Base-by-base conservation (phyloP, 805 yeast genomes). In the Candida orba region DNA sequence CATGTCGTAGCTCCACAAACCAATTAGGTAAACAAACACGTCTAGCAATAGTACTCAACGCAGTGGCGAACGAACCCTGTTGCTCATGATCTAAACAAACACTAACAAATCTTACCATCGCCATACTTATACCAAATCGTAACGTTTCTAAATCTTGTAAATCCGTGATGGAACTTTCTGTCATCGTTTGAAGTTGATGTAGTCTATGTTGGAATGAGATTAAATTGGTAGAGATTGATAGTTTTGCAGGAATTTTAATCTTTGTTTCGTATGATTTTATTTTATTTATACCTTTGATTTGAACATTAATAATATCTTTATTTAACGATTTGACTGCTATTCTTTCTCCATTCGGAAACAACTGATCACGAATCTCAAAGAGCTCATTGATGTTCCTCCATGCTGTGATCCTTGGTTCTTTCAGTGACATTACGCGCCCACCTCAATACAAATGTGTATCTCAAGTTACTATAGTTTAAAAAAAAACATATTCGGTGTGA, bases 1-100 rank as follows among this genome's bases (percentile, higher is more conserved):
- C 75, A 61, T 93, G 98, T 44, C 99, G 71, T 27, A 88, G 58
- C 56, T 93, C 99, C 1, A 93, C 99, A 62, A 93, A 88, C 55
- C 75, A 75, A 29, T 81, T 70, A 0, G 98, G 96, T 22, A 93
- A 66, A 2, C 76, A 74, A 20, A 86, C 63, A 36, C 73, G 72
- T 42, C 67, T 73, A 1, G 98, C 98, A 22, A 93, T 63, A 6
- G 72, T 71, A 49, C 84, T 83, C 52, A 93, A 65, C 6, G 97
- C 90, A 14, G 84, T 75, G 0, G 96, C 96, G 57, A 66, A 81
- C 36, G 72, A 75, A 1, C 89, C 76, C 53, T 81, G 85, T 62
- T 93, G 99, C 39, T 74, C 74, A 0, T 95, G 93, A 60, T 93
- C 99, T 32, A 93, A 63, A 4, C 88, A 62, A 3, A 97, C 98